Conservation (phyloP, 106 monocot genomes). For the Acanthochlamys bracteata region DNA sequence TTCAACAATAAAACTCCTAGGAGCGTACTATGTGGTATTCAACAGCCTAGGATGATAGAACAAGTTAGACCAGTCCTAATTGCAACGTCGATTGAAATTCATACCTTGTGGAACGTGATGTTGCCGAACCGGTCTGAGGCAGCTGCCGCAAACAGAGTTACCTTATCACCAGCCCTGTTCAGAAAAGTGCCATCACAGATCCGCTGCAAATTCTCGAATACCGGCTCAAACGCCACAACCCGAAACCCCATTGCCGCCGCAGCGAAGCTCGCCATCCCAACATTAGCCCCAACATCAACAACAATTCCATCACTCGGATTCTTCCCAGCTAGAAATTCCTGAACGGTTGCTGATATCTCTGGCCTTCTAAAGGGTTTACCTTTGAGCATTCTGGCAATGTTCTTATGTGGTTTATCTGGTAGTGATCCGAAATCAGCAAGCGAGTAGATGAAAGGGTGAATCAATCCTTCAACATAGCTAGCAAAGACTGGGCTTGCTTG, state of each 20-base stretch:
- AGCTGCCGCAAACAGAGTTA: constrained; percentile 63
- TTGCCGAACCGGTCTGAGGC: constrained; percentile 75
- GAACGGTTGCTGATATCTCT: constrained; percentile 74
- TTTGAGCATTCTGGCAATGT: constrained; percentile 81
- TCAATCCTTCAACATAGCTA: constrained; percentile 67
- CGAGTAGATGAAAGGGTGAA: constrained; percentile 78
- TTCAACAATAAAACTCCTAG: too few relatives aligned
- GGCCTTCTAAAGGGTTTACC: constrained; percentile 83
- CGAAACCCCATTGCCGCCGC: constrained; percentile 86
- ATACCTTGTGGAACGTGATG: constrained; percentile 95
- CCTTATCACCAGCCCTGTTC: constrained; percentile 54
- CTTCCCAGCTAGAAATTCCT: constrained; percentile 52
- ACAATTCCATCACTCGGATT: constrained; percentile 34
- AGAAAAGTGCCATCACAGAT: constrained; percentile 84
- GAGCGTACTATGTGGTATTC: too few relatives aligned
- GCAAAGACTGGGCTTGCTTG: constrained; percentile 88
- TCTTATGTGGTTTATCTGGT: constrained; percentile 97
- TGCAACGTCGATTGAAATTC: too few relatives aligned
- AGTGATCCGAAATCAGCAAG: constrained; percentile 81
- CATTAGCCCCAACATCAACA: constrained; percentile 85
- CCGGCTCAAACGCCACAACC: constrained; percentile 90
- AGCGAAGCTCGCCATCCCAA: constrained; percentile 95
- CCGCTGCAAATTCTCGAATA: constrained; percentile 88
- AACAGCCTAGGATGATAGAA: too few relatives aligned
- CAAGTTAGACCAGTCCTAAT: too few relatives aligned